These are phyloP conservation scores for Diplodia mutila DNA, from an alignment of 2,329 filamentous ascomycete genomes.

Conservation along the genomic window DNA sequence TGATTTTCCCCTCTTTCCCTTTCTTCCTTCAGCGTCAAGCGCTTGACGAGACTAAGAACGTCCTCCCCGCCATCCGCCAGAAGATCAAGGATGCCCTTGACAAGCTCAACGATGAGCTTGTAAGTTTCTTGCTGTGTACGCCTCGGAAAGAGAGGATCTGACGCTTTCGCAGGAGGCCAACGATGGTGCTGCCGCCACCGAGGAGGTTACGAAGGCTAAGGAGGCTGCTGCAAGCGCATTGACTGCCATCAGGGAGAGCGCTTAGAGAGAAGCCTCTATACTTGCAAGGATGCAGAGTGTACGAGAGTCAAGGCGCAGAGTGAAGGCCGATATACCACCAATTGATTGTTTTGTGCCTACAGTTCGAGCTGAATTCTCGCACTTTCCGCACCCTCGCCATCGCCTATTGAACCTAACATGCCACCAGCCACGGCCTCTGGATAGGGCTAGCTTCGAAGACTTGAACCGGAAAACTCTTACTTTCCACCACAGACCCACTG, in stretches of 20 bases:
- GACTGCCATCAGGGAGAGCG: constrained; percentile 43
- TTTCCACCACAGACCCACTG: too few species aligned
- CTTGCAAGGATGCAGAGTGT: not conserved
- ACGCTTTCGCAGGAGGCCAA: constrained; percentile 43
- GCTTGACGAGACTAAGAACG: constrained; percentile 82
- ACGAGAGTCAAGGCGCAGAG: not conserved
- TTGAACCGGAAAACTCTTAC: too few species aligned
- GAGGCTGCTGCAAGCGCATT: constrained; percentile 47
- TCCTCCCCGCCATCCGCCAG: constrained; percentile 72
- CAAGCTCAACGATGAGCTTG: constrained; percentile 76
- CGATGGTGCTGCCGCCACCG: constrained; percentile 43
- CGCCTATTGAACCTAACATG: too few species aligned
- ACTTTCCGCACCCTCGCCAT: too few species aligned
- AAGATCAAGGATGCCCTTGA: constrained; percentile 73
- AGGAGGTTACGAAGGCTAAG: constrained; percentile 52
- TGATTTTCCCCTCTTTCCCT: not conserved
- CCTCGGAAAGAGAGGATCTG: not conserved
- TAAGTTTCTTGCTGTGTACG: constrained; percentile 39
- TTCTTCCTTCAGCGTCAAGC: constrained; percentile 78
- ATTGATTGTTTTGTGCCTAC: not conserved
- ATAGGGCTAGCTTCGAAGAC: too few species aligned
- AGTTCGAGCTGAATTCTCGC: too few species aligned
- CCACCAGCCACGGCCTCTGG: too few species aligned
- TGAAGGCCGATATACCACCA: not conserved
- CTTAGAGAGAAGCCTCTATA: not conserved